Evolutionary conservation across 441 rosid species (phyloP), one percentile per base, ranked within the genome.

Genomic region (Cnidoscolus chayamansa): DNA sequence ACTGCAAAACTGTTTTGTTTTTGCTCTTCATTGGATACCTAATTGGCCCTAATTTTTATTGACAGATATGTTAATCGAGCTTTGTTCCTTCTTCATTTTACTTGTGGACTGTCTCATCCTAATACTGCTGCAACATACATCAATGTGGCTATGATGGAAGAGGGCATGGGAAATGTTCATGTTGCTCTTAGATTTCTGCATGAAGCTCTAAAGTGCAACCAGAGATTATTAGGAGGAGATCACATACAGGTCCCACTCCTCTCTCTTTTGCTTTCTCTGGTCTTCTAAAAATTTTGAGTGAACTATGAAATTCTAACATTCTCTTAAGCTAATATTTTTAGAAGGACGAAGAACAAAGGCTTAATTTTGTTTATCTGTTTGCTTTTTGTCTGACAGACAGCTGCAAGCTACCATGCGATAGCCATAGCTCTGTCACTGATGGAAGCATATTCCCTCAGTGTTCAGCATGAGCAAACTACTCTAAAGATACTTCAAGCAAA

Each of bases 101-200:
- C 90, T 48, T 88, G 90, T 10, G 92, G 92, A 17, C 80, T 85
- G 57, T 88, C 89, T 45, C 94, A 89, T 77, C 94, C 94, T 9
- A 88, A 89, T 78, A 86, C 87, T 19, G 92, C 90, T 31, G 92
- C 92, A 20, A 89, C 94, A 15, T 86, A 86, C 67, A 88, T 88
- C 72, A 89, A 89, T 68, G 90, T 87, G 76, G 89, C 94, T 71
- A 89, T 88, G 92, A 89, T 89, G 94, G 92, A 89, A 81, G 92
- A 89, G 73, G 90, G 90, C 72, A 82, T 84, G 75, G 92, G 92
- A 65, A 88, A 88, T 74, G 92, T 84, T 74, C 88, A 89, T 76
- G 81, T 88, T 70, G 89, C 94, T 59, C 92, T 89, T 50, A 81
- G 92, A 79, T 89, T 87, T 64, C 86, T 86, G 65, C 92, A 89